Evolutionary conservation across 306 rosid species (phyloP).

Genomic region (Dalbergia cochinchinensis): DNA sequence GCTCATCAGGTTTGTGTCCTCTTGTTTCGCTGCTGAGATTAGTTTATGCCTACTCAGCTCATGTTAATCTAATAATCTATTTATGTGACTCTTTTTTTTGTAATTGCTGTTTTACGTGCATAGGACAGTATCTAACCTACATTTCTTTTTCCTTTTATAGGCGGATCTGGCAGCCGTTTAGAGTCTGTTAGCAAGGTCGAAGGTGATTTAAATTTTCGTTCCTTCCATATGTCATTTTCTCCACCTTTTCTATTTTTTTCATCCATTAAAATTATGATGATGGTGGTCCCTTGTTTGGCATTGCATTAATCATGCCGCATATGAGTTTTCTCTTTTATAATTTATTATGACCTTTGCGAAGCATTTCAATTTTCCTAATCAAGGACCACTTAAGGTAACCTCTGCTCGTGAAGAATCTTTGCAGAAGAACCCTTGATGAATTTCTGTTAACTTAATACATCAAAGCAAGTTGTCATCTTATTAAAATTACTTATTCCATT

Average conservation of each 20-base stretch:
- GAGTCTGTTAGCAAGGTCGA: constrained; percentile 57
- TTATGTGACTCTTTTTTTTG: not conserved
- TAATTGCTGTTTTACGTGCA: not conserved
- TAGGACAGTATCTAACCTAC: not conserved
- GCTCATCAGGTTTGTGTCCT: constrained; percentile 52
- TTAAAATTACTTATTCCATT: not conserved
- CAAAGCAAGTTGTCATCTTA: not conserved
- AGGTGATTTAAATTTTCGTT: constrained; percentile 49
- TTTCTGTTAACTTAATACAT: not conserved
- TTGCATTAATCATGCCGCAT: constrained; percentile 6
- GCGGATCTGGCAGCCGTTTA: constrained; percentile 47
- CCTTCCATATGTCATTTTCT: not conserved
- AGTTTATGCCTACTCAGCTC: not conserved
- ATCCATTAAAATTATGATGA: not conserved
- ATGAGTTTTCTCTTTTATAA: not conserved
- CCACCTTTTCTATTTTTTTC: not conserved
- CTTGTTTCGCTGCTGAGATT: not conserved
- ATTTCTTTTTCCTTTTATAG: constrained; percentile 46
- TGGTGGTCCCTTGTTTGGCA: constrained; percentile 20
- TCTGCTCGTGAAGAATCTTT: not conserved
- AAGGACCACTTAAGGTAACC: not conserved
- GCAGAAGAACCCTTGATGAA: constrained; percentile 1
- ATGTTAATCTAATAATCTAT: constrained; percentile 10
- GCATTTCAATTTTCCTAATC: not conserved
- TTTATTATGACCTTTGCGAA: not conserved